These are phyloP conservation scores for Spathaspora passalidarum DNA, from an alignment of 805 yeast genomes.

Conservation along the genomic window DNA sequence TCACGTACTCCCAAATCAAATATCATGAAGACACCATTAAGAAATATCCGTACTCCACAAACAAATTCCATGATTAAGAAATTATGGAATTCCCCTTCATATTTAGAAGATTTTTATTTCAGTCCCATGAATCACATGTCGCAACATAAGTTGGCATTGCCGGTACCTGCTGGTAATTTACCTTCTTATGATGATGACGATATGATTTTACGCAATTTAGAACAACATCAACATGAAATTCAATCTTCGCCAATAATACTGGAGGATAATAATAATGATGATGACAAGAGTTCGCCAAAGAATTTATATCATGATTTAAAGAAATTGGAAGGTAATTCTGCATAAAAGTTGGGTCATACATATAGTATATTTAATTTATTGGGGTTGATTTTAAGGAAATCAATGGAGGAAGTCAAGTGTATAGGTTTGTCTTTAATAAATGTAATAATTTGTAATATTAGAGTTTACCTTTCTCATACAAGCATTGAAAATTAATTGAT, in stretches of 20 bases:
- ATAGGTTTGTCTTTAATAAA: not conserved
- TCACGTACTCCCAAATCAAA: conserved; percentile 31
- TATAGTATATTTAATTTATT: not conserved
- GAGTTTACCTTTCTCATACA: no score
- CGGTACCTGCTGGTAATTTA: conserved; percentile 18
- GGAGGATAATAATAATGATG: not conserved
- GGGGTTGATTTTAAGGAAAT: not conserved
- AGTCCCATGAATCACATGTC: conserved; percentile 22
- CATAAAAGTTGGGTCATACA: no score
- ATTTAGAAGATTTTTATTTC: conserved; percentile 63
- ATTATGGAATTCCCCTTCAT: conserved; percentile 65
- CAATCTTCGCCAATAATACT: conserved; percentile 9
- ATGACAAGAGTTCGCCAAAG: conserved; percentile 6
- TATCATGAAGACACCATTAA: conserved; percentile 31
- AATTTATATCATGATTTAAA: conserved; percentile 8
- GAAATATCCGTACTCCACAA: conserved; percentile 37
- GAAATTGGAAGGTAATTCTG: conserved; percentile 2
- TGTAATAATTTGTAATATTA: no score
- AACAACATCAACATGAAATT: conserved; percentile 18
- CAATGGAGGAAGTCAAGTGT: not conserved
- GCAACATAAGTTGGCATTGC: conserved; percentile 8
- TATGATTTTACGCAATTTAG: conserved; percentile 41
- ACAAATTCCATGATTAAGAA: conserved; percentile 46
- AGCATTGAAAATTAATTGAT: no score
- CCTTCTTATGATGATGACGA: conserved; percentile 46